Conservation (phyloP, 306 rosid genomes). For the Cucurbita pepo region DNA sequence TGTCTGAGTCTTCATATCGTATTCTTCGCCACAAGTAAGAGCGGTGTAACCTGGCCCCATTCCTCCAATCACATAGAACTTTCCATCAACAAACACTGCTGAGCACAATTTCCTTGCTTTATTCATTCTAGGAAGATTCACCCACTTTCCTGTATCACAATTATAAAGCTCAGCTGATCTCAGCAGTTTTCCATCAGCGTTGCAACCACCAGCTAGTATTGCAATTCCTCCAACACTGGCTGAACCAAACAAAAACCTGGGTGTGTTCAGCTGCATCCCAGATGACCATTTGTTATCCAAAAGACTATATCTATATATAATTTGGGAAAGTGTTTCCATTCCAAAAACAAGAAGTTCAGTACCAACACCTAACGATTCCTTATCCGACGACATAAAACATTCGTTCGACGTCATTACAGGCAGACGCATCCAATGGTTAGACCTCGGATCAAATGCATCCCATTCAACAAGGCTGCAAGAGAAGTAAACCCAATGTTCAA, state of each 20-base stretch:
- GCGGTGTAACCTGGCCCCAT: slow-evolving; percentile 18
- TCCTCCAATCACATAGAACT: slow-evolving; percentile 65
- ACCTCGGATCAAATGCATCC: slow-evolving; percentile 59
- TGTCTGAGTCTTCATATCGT: slow-evolving; percentile 24
- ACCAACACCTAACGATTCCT: slow-evolving; percentile 80
- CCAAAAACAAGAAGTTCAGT: slow-evolving; percentile 76
- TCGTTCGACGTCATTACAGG: slow-evolving; percentile 38
- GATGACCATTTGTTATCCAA: slow-evolving; percentile 48
- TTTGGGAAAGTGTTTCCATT: slow-evolving; percentile 26
- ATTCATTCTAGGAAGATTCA: slow-evolving; percentile 46
- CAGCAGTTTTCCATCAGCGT: slow-evolving; percentile 30
- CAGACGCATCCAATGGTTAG: slow-evolving; percentile 34
- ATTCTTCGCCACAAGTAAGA: slow-evolving; percentile 57
- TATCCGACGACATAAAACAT: slow-evolving; percentile 50
- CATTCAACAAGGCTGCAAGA: slow-evolving; percentile 48
- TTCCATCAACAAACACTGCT: slow-evolving; percentile 42
- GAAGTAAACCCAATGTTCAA: slow-evolving; percentile 73
- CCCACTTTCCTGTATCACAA: slow-evolving; percentile 48
- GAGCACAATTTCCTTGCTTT: slow-evolving; percentile 56
- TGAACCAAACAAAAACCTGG: slow-evolving; percentile 66
- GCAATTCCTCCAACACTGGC: slow-evolving; percentile 55
- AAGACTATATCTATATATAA: slow-evolving; percentile 45
- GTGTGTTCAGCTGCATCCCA: slow-evolving; percentile 35
- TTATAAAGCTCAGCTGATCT: slow-evolving; percentile 61
- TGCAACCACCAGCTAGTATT: slow-evolving; percentile 65